Percentiles rank a stretch among this genome's conserved stretches.
These are phyloP conservation scores for Neoboletus subvelutipes DNA, from an alignment of 768 basidiomycete species.

Conservation along the genomic window DNA sequence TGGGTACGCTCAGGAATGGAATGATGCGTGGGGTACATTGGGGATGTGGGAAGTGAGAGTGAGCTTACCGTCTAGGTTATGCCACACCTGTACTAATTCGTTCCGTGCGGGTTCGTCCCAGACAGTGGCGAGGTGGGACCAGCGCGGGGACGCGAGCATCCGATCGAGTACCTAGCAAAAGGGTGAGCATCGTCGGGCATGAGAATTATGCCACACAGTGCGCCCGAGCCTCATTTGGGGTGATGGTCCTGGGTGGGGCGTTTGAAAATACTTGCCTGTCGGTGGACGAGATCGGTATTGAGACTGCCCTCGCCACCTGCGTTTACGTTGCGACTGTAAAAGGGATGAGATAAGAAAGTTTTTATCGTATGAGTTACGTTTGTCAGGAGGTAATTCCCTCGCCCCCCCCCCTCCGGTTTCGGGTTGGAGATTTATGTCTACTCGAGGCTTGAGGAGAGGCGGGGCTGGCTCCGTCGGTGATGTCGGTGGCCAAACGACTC, in stretches of 20 bases:
- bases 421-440: background rate
- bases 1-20: constrained; percentile 32
- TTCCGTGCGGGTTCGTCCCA: constrained; percentile 46
- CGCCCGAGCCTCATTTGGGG: no score
- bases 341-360: background rate
- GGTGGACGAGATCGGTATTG: constrained; percentile 56
- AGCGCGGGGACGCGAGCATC: constrained; percentile 50
- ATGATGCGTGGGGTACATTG: background rate
- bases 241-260: no score
- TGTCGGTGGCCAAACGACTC: background rate
- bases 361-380: background rate
- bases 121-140: constrained; percentile 45
- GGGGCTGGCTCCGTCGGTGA: background rate
- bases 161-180: constrained; percentile 50
- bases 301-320: constrained; percentile 45
- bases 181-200: background rate
- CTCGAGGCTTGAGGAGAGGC: background rate
- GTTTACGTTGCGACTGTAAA: constrained; percentile 42
- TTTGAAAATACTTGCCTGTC: background rate
- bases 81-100: constrained; percentile 56
- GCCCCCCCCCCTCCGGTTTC: background rate
- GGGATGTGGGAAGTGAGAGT: background rate
- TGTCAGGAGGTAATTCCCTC: background rate
- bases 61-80: constrained; percentile 49
- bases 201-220: background rate